phyloP scores from a whole-genome alignment of 805 yeast species.

The Spathaspora passalidarum region DNA sequence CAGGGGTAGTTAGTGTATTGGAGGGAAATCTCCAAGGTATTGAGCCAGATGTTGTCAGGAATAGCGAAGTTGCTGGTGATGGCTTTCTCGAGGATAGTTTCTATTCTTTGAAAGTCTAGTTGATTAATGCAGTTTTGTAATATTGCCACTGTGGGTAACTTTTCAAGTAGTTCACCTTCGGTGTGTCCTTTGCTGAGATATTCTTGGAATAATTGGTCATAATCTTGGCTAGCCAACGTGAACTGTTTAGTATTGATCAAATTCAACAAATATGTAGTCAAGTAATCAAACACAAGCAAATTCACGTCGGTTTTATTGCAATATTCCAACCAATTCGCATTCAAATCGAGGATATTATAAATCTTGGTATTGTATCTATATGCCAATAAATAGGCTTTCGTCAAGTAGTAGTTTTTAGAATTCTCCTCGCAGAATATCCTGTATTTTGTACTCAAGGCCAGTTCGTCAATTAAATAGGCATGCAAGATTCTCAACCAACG shows the following conservation, averaged over 20 bases:
- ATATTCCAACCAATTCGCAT: not conserved
- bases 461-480: too few species aligned
- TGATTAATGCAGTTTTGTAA: not conserved
- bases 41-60: slow-evolving; percentile 17
- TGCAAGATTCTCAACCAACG: too few species aligned
- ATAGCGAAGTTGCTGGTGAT: slow-evolving; percentile 5
- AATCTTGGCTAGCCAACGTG: not conserved
- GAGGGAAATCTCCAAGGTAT: slow-evolving; percentile 22
- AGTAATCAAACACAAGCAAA: slow-evolving; percentile 2
- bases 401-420: not conserved
- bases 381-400: not conserved
- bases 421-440: not conserved
- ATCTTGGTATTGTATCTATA: not conserved
- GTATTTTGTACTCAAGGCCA: too few species aligned
- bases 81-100: not conserved
- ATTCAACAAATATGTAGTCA: slow-evolving; percentile 2
- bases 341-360: not conserved
- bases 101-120: not conserved
- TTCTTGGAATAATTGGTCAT: not conserved
- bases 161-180: not conserved
- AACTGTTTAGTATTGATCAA: not conserved
- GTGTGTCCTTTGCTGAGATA: not conserved
- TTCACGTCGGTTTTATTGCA: not conserved
- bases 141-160: not conserved
- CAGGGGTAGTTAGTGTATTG: slow-evolving; percentile 22